A percentile compares a stretch with the other conserved stretches of the same genome.
Evolutionary conservation across 2,329 filamentous ascomycete species (phyloP).

Genomic region (Curvularia eragrostidis): DNA sequence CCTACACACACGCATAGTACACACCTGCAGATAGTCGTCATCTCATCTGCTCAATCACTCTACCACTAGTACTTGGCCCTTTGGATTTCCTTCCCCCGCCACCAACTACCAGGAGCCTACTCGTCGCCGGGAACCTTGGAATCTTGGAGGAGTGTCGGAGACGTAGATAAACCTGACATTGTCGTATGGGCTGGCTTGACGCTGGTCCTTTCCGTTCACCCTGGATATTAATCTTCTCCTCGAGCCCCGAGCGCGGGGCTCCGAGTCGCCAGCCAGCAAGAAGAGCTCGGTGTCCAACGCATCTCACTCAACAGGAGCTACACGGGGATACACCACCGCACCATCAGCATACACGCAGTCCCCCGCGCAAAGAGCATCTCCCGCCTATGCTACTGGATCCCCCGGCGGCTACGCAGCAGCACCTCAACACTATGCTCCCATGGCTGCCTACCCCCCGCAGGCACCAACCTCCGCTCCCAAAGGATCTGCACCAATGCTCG

Average conservation of each 20-base stretch:
- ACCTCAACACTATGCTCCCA: slow-evolving; percentile 40
- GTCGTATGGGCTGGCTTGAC: slow-evolving; percentile 52
- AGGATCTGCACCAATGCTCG: slow-evolving; percentile 40
- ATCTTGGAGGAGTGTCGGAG: slow-evolving; percentile 23
- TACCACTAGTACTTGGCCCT: not conserved
- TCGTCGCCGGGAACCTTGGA: slow-evolving; percentile 8
- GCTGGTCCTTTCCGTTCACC: slow-evolving; percentile 66
- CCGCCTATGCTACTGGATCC: slow-evolving; percentile 40
- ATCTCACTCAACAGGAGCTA: slow-evolving; percentile 53
- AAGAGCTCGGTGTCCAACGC: slow-evolving; percentile 51
- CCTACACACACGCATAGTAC: not conserved
- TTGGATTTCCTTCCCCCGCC: slow-evolving; percentile 9
- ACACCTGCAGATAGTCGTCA: slow-evolving; percentile 3
- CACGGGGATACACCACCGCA: slow-evolving; percentile 45
- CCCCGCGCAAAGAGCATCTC: slow-evolving; percentile 42
- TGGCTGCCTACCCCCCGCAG: slow-evolving; percentile 35
- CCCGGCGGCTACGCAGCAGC: slow-evolving; percentile 28
- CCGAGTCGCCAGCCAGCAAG: slow-evolving; percentile 67
- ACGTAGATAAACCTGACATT: slow-evolving; percentile 22
- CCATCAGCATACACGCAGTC: slow-evolving; percentile 48
- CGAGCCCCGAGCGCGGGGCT: slow-evolving; percentile 74
- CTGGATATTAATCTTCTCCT: slow-evolving; percentile 95
- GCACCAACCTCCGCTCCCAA: slow-evolving; percentile 36
- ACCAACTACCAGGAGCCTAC: slow-evolving; percentile 11
- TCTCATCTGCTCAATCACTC: not conserved